Evolutionary conservation across 768 basidiomycete genomes (phyloP), one percentile per base, ranked within the genome.

Genomic region (Lentinula sp.): DNA sequence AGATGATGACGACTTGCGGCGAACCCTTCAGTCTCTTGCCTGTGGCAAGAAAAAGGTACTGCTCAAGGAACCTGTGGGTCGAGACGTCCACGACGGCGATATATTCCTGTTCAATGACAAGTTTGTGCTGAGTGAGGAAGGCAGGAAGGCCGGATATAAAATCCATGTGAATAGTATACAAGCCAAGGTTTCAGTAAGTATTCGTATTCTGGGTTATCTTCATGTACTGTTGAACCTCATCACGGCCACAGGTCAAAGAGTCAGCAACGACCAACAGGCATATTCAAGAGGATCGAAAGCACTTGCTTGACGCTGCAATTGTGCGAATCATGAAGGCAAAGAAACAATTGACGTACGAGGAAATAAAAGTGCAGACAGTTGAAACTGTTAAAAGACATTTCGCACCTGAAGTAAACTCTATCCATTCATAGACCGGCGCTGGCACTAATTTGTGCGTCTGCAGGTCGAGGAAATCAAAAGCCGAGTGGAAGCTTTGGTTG

Each of bases 151-250:
- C 6, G 80, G 84, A 45, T 74, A 85, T 40, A 91, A 88, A 66
- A 83, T 99, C 43, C 92, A 92, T 73, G 95, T 98, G 75, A 96
- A 95, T 69, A 91, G 95, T 21, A 96, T 99, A 53, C 97, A 98
- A 71, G 89, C 88, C 15, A 95, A 95, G 69, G 89, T 95, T 65
- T 87, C 93, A 63, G 93, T 95, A 68, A 62, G 89, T 75, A 10
- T 7, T 39, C 1, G 89, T 75, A 10, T 7, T 39, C 1, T 39
- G 37, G 37, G 2, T 39, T 39, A 1, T 39, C 7, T 5, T 39
- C 0, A 39, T 13, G 37, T 8, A 0, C 37, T 39, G 37, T 13
- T 39, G 9, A 39, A 8, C 13, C 37, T 39, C 13, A 8, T 39
- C 28, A 28, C 28, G 28, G 3, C 28, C 46, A n/a, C 65, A 94